Evolutionary conservation across 345 rosid genomes (phyloP), one percentile per base, ranked within the genome.

Genomic region (Populus davidiana): DNA sequence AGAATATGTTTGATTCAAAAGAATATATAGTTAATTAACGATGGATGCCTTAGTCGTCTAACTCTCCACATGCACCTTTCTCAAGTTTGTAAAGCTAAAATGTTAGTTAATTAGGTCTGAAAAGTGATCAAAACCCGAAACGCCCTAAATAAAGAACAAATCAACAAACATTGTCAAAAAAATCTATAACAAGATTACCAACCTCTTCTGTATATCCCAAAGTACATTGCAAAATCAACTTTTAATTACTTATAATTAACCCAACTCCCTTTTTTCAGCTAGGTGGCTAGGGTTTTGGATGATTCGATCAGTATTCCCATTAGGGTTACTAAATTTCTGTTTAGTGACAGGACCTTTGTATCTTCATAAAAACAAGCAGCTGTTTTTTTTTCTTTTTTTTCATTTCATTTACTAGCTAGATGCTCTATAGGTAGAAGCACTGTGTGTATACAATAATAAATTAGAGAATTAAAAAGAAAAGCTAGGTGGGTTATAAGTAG

Each of bases 401-500:
- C 10, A 41, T 56, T 21, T 20, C 11, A 56, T 59, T 23, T n/a
- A 10, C 29, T 23, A 23, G 29, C 29, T 23, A 23, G 29, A 59
- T 59, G 64, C 1, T 59, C 29, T 23, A 59, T 23, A 59, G 29
- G 14, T n/a, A 59, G 12, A 25, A 9, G 64, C 23, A 41, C 11
- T 41, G 13, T 41, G 3, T 41, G 12, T 52, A 25, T 59, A 52
- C 23, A 59, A 56, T 56, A 23, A 56, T 6, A 21, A 44, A 59
- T 12, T 11, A 20, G 1, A 29, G 2, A 35, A 39, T 3, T 59
- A 31, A n/a, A 29, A 67, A 18, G 25, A 21, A 49, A 47, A 2
- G 72, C 56, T 67, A 83, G 90, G 90, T 89, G 87, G 93, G 90
- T 91, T 91, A 85, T 82, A 86, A 89, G 86, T 87, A 86, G 87